A percentile compares a stretch with the other conserved stretches of the same genome.
phyloP scores from a whole-genome alignment of 2,329 filamentous ascomycete genomes.

The Gyromitra esculenta region DNA sequence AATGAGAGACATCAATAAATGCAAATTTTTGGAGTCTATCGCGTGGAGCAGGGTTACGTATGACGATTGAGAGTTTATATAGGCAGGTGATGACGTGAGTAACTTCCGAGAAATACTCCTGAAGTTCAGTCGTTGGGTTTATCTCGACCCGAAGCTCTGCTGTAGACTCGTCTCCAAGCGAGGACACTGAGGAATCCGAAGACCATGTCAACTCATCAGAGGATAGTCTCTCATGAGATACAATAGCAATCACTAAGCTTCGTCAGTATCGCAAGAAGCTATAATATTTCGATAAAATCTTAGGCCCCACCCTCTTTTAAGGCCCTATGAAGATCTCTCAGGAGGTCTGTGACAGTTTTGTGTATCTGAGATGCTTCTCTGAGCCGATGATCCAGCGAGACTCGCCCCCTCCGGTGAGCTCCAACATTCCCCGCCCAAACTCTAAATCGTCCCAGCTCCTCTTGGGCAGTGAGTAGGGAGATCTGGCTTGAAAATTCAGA shows the following conservation, averaged over 20 bases:
- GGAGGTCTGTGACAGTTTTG: conserved; percentile 52
- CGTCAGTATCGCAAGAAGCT: background rate
- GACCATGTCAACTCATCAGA: conserved; percentile 24
- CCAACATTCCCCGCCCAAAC: conserved; percentile 60
- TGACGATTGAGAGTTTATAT: conserved; percentile 59
- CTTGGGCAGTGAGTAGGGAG: conserved; percentile 44
- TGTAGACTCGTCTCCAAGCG: conserved; percentile 3
- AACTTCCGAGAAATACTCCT: conserved; percentile 55
- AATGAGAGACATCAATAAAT: conserved; percentile 57
- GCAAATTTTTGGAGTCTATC: conserved; percentile 57
- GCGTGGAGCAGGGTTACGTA: conserved; percentile 59
- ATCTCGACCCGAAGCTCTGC: background rate
- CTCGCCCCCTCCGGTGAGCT: conserved; percentile 58
- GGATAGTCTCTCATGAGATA: conserved; percentile 37
- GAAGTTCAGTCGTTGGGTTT: conserved; percentile 56
- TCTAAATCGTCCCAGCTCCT: conserved; percentile 59
- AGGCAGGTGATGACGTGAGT: conserved; percentile 58
- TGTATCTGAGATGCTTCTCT: conserved; percentile 59
- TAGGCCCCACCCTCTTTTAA: conserved; percentile 55
- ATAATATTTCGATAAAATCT: conserved; percentile 1
- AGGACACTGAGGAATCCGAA: conserved; percentile 25
- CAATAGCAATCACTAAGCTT: conserved; percentile 25
- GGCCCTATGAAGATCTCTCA: conserved; percentile 55
- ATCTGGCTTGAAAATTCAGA: conserved; percentile 47
- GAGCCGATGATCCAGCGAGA: conserved; percentile 59